Conservation (phyloP, 2,329 filamentous ascomycete genomes). For the Apiospora hydei region DNA sequence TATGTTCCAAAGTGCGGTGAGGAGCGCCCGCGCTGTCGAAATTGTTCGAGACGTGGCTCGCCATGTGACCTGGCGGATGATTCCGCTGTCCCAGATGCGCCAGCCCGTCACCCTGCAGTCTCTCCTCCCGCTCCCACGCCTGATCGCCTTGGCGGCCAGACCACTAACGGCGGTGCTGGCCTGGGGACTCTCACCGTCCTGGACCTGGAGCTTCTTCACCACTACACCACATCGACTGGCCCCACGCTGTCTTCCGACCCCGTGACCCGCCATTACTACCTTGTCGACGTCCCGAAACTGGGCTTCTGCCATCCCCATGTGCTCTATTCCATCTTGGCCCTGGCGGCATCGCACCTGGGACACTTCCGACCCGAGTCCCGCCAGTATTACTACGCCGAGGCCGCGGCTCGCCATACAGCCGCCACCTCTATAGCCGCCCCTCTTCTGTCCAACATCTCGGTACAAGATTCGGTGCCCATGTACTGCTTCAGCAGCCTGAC, state of each 20-base stretch:
- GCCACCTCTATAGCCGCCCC: too few species aligned
- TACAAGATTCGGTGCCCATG: too few species aligned
- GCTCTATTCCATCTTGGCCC: conserved; percentile 17
- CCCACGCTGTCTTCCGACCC: conserved; percentile 43
- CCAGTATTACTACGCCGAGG: conserved; percentile 21
- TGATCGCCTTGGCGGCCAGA: neutral
- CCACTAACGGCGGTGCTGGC: neutral
- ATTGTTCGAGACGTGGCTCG: neutral
- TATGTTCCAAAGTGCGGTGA: neutral
- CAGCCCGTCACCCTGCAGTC: neutral
- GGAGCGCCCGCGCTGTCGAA: neutral
- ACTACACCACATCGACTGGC: conserved; percentile 47
- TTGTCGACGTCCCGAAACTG: neutral
- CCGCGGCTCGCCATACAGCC: neutral
- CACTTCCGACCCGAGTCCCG: conserved; percentile 20
- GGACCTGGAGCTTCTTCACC: conserved; percentile 48
- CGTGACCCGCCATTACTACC: conserved; percentile 33
- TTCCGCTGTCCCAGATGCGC: neutral
- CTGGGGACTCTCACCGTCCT: neutral
- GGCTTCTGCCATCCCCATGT: conserved; percentile 37
- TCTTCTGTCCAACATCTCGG: too few species aligned
- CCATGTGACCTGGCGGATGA: neutral
- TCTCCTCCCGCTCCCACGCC: neutral
- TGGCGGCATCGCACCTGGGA: conserved; percentile 12
- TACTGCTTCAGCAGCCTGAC: too few species aligned